phyloP scores from a whole-genome alignment of 768 basidiomycete species.

The Leucosporidium creatinivorum region DNA sequence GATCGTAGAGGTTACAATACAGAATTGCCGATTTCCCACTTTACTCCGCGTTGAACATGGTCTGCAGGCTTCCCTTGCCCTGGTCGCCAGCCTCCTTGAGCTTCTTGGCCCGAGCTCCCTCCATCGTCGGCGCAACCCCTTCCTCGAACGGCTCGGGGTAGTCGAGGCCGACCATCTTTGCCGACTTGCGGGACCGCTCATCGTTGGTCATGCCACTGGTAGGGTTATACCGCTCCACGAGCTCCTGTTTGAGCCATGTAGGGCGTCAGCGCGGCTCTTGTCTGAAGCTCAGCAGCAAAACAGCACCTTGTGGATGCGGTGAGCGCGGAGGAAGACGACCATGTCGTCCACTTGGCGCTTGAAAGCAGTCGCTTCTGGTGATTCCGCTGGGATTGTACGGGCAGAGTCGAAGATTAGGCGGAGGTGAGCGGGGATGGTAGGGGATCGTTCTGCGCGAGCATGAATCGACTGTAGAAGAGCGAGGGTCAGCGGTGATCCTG shows the following conservation, averaged over 20 bases:
- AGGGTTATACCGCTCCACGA: conserved; percentile 32
- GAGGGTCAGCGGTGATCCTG: background rate
- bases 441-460: conserved; percentile 13
- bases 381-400: background rate
- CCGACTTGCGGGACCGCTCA: conserved; percentile 25
- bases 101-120: conserved; percentile 1
- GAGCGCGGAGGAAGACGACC: conserved; percentile 24
- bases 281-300: background rate
- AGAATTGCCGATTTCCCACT: too few species aligned
- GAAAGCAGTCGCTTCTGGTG: conserved; percentile 3
- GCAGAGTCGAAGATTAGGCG: conserved; percentile 20
- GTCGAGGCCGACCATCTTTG: conserved; percentile 25
- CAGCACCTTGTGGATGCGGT: conserved; percentile 29
- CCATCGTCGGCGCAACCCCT: conserved; percentile 15
- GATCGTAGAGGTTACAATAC: too few species aligned
- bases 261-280: background rate
- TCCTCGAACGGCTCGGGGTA: conserved; percentile 18
- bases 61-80: conserved; percentile 26
- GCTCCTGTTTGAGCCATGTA: conserved; percentile 6
- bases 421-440: conserved; percentile 20
- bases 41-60: conserved; percentile 5
- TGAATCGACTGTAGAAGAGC: conserved; percentile 24
- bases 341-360: conserved; percentile 21
- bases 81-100: background rate
- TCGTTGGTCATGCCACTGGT: conserved; percentile 25